These are phyloP conservation scores for Aspergillus fumigatus DNA, from an alignment of 2,329 filamentous ascomycete genomes.

Conservation along the genomic window DNA sequence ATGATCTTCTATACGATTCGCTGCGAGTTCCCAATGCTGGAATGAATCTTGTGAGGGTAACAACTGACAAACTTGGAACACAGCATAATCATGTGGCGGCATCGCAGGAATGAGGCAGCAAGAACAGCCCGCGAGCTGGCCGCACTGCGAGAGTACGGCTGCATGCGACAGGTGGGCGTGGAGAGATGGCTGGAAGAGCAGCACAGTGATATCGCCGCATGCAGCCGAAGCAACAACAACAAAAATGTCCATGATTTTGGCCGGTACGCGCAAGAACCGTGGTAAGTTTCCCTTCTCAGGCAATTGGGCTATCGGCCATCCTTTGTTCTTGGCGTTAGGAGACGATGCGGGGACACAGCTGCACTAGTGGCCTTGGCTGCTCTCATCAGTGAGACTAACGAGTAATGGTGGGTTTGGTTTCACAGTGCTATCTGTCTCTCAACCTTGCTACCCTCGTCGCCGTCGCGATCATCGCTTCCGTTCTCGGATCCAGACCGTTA, in stretches of 20 bases:
- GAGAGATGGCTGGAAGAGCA: slow-evolving; percentile 27
- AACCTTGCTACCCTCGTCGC: slow-evolving; percentile 16
- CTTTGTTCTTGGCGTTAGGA: slow-evolving; percentile 15
- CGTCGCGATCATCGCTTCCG: slow-evolving; percentile 5
- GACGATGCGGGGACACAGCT: slow-evolving; percentile 19
- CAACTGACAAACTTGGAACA: not conserved
- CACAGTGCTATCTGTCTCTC: slow-evolving; percentile 28
- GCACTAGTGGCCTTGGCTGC: slow-evolving; percentile 14
- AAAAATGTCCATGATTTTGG: slow-evolving; percentile 9
- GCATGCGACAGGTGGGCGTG: slow-evolving; percentile 18
- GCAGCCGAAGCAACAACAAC: not conserved
- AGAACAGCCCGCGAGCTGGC: slow-evolving; percentile 11
- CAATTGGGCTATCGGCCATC: not conserved
- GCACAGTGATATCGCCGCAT: not conserved
- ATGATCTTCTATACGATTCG: slow-evolving; percentile 10
- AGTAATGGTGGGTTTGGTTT: slow-evolving; percentile 7
- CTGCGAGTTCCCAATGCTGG: not conserved
- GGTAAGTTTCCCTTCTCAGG: slow-evolving; percentile 18
- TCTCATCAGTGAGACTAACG: not conserved
- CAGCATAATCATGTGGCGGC: slow-evolving; percentile 23
- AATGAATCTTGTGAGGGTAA: not conserved
- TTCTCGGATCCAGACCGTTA: slow-evolving; percentile 2
- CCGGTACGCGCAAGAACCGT: slow-evolving; percentile 23
- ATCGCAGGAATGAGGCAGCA: slow-evolving; percentile 15
- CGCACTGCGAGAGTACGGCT: slow-evolving; percentile 5